phyloP scores from a whole-genome alignment of 2,329 filamentous ascomycete species.

The Curvularia sp. region DNA sequence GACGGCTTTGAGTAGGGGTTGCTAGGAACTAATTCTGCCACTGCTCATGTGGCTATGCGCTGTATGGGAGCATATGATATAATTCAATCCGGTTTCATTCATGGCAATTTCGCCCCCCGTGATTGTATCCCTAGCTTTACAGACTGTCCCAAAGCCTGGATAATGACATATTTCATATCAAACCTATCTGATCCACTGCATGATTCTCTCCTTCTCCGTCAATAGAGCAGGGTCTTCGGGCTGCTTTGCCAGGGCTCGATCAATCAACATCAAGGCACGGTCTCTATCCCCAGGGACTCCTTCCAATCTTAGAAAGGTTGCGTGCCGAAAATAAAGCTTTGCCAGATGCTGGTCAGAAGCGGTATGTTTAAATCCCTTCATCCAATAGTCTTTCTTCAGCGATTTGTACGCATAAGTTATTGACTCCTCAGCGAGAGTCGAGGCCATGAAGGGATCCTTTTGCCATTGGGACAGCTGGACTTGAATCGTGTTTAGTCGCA shows the following conservation, averaged over 20 bases:
- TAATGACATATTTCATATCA: neutral
- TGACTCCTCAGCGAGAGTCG: too few species aligned
- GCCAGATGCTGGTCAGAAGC: constrained; percentile 14
- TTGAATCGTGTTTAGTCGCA: constrained; percentile 27
- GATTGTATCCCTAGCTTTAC: neutral
- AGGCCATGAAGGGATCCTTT: neutral
- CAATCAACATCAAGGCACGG: neutral
- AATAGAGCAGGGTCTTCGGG: constrained; percentile 15
- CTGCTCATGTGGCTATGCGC: neutral
- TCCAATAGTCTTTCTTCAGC: constrained; percentile 17
- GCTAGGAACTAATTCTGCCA: neutral
- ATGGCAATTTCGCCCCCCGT: neutral
- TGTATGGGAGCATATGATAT: neutral
- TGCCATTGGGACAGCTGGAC: constrained; percentile 13
- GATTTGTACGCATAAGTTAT: constrained; percentile 1
- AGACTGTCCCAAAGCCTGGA: neutral
- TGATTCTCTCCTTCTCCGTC: constrained; percentile 15
- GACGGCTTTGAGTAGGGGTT: neutral
- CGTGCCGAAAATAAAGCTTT: constrained; percentile 19
- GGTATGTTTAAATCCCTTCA: constrained; percentile 12
- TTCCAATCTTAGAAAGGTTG: constrained; percentile 15
- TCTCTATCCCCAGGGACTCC: neutral
- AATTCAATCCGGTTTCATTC: neutral
- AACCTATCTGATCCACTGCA: constrained; percentile 10
- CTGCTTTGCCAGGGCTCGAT: constrained; percentile 4